phyloP scores from a whole-genome alignment of 805 yeast genomes.

The Starmerella cellae region DNA sequence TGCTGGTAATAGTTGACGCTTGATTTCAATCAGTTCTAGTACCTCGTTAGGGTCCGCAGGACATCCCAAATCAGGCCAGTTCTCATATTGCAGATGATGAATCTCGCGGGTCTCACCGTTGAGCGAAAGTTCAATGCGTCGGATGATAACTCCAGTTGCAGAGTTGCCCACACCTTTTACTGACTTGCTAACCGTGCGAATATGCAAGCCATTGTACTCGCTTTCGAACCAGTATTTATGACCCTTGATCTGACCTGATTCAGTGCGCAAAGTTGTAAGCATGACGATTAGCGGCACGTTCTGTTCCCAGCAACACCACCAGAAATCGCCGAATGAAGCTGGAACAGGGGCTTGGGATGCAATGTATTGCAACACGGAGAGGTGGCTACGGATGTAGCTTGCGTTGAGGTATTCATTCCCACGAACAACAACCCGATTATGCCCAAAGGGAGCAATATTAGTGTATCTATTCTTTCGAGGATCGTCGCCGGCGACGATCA shows the following conservation, averaged over 20 bases:
- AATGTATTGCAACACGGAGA: constrained; percentile 41
- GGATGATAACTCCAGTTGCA: constrained; percentile 21
- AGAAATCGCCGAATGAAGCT: constrained; percentile 72
- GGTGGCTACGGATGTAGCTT: constrained; percentile 40
- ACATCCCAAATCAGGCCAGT: constrained; percentile 82
- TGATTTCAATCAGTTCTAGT: constrained; percentile 40
- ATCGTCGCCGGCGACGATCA: constrained; percentile 65
- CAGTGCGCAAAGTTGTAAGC: constrained; percentile 56
- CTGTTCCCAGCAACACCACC: constrained; percentile 62
- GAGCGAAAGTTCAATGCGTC: constrained; percentile 35
- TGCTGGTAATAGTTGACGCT: constrained; percentile 29
- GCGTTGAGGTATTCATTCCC: constrained; percentile 69
- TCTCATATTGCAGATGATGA: constrained; percentile 59
- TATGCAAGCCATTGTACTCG: constrained; percentile 28
- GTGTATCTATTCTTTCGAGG: constrained; percentile 78
- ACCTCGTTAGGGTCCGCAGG: constrained; percentile 49
- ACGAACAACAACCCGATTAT: constrained; percentile 55
- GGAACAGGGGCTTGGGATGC: constrained; percentile 90
- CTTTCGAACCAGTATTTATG: constrained; percentile 74
- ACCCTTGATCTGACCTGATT: constrained; percentile 74
- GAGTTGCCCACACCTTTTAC: constrained; percentile 7
- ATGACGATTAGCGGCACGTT: constrained; percentile 55
- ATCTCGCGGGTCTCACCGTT: constrained; percentile 33
- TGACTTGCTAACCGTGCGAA: constrained; percentile 22
- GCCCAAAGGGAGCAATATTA: constrained; percentile 79